Conservation (phyloP, 208 protist genomes). For the Zelonia costaricensis region DNA sequence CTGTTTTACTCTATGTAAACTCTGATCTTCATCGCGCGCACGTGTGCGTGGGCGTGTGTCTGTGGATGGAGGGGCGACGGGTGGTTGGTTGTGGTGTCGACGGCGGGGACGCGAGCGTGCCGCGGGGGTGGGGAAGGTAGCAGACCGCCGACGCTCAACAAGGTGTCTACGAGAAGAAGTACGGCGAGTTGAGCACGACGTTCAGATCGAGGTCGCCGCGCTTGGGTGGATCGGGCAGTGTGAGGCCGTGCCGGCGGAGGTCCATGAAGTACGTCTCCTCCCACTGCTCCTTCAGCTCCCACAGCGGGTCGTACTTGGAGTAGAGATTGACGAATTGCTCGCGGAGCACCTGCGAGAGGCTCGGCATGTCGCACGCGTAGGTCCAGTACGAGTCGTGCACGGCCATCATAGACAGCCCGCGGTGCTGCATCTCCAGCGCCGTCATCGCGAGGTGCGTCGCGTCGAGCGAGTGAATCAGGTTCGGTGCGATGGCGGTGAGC, state of each 20-base stretch:
- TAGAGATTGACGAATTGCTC: slow-evolving; percentile 97
- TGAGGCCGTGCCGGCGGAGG: slow-evolving; percentile 77
- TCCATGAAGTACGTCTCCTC: slow-evolving; percentile 91
- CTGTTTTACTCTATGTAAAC: no score
- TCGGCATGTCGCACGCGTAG: slow-evolving; percentile 94
- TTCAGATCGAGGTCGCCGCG: slow-evolving; percentile 86
- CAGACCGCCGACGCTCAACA: no score
- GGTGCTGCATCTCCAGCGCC: slow-evolving; percentile 90
- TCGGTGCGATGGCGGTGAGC: slow-evolving; percentile 97
- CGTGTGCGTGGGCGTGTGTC: no score
- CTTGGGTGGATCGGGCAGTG: slow-evolving; percentile 86
- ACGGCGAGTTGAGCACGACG: slow-evolving; percentile 85
- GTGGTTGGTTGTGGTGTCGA: no score
- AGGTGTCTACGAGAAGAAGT: slow-evolving; percentile 88
- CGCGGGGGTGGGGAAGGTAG: no score
- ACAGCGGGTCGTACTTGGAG: slow-evolving; percentile 87
- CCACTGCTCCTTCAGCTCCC: slow-evolving; percentile 93
- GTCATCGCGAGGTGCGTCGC: slow-evolving; percentile 98
- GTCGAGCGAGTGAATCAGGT: slow-evolving; percentile 99
- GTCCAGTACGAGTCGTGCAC: slow-evolving; percentile 99
- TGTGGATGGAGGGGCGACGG: slow-evolving; percentile 10
- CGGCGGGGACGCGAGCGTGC: no score
- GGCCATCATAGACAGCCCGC: slow-evolving; percentile 93
- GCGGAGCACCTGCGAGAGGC: slow-evolving; percentile 93
- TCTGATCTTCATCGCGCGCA: no score